These are phyloP conservation scores for Rosa hybrid DNA, from an alignment of 331 rosid species.

Conservation along the genomic window DNA sequence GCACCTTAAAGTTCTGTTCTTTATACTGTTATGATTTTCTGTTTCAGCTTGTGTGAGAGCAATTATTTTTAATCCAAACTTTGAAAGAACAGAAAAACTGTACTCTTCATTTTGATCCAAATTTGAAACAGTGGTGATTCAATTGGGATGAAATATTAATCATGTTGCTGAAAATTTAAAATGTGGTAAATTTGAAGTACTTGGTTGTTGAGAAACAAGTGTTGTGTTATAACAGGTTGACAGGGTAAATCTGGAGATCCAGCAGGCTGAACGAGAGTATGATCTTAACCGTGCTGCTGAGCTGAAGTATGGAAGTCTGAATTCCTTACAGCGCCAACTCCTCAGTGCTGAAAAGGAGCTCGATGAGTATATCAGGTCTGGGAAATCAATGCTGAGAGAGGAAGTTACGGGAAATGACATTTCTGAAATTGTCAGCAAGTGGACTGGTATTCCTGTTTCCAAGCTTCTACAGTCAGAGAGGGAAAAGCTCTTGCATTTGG, in stretches of 20 bases:
- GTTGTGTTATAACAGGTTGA: slow-evolving; percentile 63
- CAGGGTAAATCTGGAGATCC: slow-evolving; percentile 93
- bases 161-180: neutral
- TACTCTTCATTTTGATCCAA: neutral
- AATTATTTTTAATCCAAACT: neutral
- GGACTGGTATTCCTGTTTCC: slow-evolving; percentile 98
- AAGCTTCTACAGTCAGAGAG: slow-evolving; percentile 93
- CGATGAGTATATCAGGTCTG: slow-evolving; percentile 87
- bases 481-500: slow-evolving; percentile 84
- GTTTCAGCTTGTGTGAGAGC: neutral
- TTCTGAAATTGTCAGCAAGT: slow-evolving; percentile 97
- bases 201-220: neutral
- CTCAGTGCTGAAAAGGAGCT: slow-evolving; percentile 74
- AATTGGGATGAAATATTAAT: neutral
- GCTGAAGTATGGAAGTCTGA: slow-evolving; percentile 89
- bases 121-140: neutral
- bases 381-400: slow-evolving; percentile 96
- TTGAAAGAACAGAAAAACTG: neutral
- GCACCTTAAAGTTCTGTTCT: neutral
- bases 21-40: neutral
- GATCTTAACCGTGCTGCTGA: slow-evolving; percentile 99
- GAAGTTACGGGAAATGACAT: slow-evolving; percentile 89
- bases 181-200: neutral
- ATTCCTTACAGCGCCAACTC: slow-evolving; percentile 90
- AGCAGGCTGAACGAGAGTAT: slow-evolving; percentile 93